Conservation (phyloP, 306 rosid species). For the Vigna unguiculata region DNA sequence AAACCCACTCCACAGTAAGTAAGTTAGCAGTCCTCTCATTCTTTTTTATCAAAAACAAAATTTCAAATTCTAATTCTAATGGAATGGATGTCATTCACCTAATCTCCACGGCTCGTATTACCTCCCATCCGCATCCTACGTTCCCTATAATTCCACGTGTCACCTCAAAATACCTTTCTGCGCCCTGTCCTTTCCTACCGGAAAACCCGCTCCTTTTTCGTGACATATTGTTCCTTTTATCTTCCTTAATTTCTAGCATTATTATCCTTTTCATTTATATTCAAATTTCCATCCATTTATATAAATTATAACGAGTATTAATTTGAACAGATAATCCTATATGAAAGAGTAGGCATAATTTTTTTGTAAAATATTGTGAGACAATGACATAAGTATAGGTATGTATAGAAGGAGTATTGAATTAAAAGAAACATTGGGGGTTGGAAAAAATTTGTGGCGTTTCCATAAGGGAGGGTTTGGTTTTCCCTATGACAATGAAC, state of each 20-base stretch:
- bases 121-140: slow-evolving; percentile 49
- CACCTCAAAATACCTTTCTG: slow-evolving; percentile 51
- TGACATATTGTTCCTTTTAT: slow-evolving; percentile 56
- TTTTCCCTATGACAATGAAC: background rate
- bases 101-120: slow-evolving; percentile 40
- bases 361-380: background rate
- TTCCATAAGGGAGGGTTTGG: background rate
- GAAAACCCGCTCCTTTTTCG: slow-evolving; percentile 94
- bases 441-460: background rate
- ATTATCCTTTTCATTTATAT: slow-evolving; percentile 3
- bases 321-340: background rate
- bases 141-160: slow-evolving; percentile 41
- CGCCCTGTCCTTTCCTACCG: slow-evolving; percentile 70
- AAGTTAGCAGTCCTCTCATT: slow-evolving; percentile 13
- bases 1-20: slow-evolving; percentile 9
- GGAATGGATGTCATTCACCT: slow-evolving; percentile 58
- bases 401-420: too few species aligned
- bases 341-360: background rate
- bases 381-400: background rate
- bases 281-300: background rate
- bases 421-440: background rate
- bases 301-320: background rate
- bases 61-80: slow-evolving; percentile 45
- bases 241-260: slow-evolving; percentile 9
- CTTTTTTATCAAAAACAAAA: slow-evolving; percentile 26